Conservation (phyloP, 2,329 filamentous ascomycete genomes). For the Penicillium sp. region DNA sequence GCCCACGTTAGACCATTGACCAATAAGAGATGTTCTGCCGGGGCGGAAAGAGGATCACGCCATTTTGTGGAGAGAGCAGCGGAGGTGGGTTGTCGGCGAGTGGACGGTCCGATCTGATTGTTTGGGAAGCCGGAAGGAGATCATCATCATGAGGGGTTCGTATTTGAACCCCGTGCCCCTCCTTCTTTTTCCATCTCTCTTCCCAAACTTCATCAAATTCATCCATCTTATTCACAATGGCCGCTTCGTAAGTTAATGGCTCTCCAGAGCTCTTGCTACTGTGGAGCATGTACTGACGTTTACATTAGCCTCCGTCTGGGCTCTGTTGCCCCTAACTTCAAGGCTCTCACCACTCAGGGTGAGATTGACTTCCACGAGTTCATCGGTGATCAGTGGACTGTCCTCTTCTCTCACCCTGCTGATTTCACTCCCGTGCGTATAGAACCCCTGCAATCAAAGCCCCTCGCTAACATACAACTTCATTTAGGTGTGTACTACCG, state of each 20-base stretch:
- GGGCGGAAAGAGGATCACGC: slow-evolving; percentile 23
- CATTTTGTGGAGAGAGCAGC: slow-evolving; percentile 38
- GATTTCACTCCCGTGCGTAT: slow-evolving; percentile 72
- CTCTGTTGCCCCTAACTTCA: slow-evolving; percentile 66
- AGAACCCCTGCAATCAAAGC: not conserved
- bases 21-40: slow-evolving; percentile 34
- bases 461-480: not conserved
- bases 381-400: slow-evolving; percentile 68
- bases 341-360: slow-evolving; percentile 65
- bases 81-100: slow-evolving; percentile 11
- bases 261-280: not conserved
- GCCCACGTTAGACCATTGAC: slow-evolving; percentile 19
- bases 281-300: slow-evolving; percentile 10
- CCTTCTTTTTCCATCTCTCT: not conserved
- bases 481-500: slow-evolving; percentile 76
- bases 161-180: slow-evolving; percentile 17
- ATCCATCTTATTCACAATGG: slow-evolving; percentile 36
- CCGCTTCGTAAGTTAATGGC: slow-evolving; percentile 44
- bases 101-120: slow-evolving; percentile 14
- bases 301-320: slow-evolving; percentile 59
- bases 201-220: not conserved
- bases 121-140: slow-evolving; percentile 2
- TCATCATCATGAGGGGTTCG: slow-evolving; percentile 2
- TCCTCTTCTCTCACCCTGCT: slow-evolving; percentile 68
- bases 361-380: slow-evolving; percentile 70